These are phyloP conservation scores for Calcarisporium arbuscula DNA, from an alignment of 2,329 filamentous ascomycete species.

Conservation along the genomic window DNA sequence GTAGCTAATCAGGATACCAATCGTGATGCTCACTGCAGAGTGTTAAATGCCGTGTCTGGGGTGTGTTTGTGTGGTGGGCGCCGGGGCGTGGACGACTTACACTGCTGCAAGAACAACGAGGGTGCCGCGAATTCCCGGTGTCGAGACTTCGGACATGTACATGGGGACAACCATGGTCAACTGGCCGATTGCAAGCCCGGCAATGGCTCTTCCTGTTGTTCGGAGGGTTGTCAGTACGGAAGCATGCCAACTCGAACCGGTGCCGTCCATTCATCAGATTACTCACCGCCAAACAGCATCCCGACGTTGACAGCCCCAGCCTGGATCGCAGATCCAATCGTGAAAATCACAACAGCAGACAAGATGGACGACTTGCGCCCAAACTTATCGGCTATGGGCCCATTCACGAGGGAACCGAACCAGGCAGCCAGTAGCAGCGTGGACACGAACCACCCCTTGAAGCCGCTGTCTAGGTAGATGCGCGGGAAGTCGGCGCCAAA, in stretches of 20 bases:
- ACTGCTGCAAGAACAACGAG: slow-evolving; percentile 38
- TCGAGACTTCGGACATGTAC: slow-evolving; percentile 42
- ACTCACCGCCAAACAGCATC: slow-evolving; percentile 32
- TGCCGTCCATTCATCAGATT: no score
- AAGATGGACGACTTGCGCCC: slow-evolving; percentile 29
- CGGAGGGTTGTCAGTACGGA: no score
- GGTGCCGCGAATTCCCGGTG: slow-evolving; percentile 40
- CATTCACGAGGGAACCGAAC: slow-evolving; percentile 40
- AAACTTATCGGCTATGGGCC: slow-evolving; percentile 29
- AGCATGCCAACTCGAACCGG: no score
- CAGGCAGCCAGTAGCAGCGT: slow-evolving; percentile 41
- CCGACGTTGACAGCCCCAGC: slow-evolving; percentile 32
- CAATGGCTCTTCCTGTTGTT: slow-evolving; percentile 35
- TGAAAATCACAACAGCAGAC: slow-evolving; percentile 27
- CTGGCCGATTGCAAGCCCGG: slow-evolving; percentile 37
- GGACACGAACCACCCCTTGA: slow-evolving; percentile 48
- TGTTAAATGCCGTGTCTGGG: background rate
- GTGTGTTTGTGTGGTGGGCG: slow-evolving; percentile 2
- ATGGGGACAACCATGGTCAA: slow-evolving; percentile 33
- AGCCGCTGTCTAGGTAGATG: slow-evolving; percentile 35
- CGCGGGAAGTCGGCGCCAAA: slow-evolving; percentile 26
- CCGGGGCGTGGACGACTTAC: slow-evolving; percentile 9
- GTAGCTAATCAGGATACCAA: slow-evolving; percentile 36
- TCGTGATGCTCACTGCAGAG: slow-evolving; percentile 26
- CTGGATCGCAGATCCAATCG: slow-evolving; percentile 38